Evolutionary conservation across 345 rosid species (phyloP).

Genomic region (Cardiospermum halicacabum): DNA sequence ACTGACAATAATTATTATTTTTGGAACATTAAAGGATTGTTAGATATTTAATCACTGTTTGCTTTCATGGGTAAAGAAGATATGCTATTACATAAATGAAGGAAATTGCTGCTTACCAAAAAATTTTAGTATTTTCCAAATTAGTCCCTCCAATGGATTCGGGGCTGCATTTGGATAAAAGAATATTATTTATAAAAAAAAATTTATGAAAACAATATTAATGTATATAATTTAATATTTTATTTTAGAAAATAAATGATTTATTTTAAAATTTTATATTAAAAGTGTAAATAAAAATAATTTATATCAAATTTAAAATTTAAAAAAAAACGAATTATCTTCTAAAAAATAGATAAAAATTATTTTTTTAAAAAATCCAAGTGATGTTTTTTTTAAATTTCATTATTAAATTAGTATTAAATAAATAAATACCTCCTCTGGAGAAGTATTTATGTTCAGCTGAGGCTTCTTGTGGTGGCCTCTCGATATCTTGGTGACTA

Average conservation of each 20-base stretch:
- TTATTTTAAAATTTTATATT: too few species aligned
- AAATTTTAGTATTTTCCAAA: conserved; percentile 4
- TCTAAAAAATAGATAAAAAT: background rate
- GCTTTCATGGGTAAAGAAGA: too few species aligned
- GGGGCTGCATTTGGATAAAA: conserved; percentile 3
- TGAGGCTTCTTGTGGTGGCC: background rate
- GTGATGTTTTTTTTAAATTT: too few species aligned
- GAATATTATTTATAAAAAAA: background rate
- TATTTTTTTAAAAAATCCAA: background rate
- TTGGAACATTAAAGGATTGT: background rate
- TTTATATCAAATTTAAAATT: too few species aligned
- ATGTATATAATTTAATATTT: background rate
- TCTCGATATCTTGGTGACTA: conserved; percentile 4
- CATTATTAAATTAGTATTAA: background rate
- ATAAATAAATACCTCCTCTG: background rate
- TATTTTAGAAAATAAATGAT: too few species aligned
- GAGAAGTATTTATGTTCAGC: background rate
- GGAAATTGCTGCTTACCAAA: conserved; percentile 8
- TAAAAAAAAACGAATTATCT: background rate
- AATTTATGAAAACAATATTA: background rate
- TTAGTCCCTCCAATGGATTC: background rate
- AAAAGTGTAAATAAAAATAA: too few species aligned
- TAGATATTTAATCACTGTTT: too few species aligned
- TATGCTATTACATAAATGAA: too few species aligned
- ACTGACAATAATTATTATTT: conserved; percentile 26